A percentile compares a stretch with the other conserved stretches of the same genome.
phyloP scores from a whole-genome alignment of 2,329 filamentous ascomycete species.

The Penicillium sp. region DNA sequence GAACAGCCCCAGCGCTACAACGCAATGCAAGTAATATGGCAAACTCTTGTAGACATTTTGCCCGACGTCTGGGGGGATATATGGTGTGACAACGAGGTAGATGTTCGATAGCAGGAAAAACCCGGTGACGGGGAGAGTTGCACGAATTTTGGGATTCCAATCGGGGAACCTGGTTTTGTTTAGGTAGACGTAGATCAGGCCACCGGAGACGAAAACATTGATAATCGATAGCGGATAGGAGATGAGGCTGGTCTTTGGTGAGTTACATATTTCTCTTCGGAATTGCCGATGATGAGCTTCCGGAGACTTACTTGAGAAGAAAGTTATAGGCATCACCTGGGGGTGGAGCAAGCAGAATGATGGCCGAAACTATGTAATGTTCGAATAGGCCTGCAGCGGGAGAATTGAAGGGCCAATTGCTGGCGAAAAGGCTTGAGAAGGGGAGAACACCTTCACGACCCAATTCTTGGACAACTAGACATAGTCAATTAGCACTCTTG shows the following conservation, averaged over 20 bases:
- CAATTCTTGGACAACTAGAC: too few relatives aligned
- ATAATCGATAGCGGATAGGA: slow-evolving; percentile 47
- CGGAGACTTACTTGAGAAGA: too few relatives aligned
- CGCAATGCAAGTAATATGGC: slow-evolving; percentile 56
- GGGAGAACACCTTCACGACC: too few relatives aligned
- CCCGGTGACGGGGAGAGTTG: slow-evolving; percentile 50
- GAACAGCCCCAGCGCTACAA: slow-evolving; percentile 54
- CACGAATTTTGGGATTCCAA: slow-evolving; percentile 52
- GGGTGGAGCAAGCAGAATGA: too few relatives aligned
- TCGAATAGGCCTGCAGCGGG: too few relatives aligned
- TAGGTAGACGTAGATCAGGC: slow-evolving; percentile 50
- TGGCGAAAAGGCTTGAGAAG: too few relatives aligned
- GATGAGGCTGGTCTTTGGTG: slow-evolving; percentile 29
- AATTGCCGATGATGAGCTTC: too few relatives aligned
- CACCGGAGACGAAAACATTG: slow-evolving; percentile 53
- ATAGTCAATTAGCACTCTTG: too few relatives aligned
- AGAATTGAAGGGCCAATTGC: too few relatives aligned
- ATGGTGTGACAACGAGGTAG: slow-evolving; percentile 54
- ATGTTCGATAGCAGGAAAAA: slow-evolving; percentile 57
- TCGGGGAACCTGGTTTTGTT: slow-evolving; percentile 41
- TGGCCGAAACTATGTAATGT: too few relatives aligned
- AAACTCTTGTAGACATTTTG: slow-evolving; percentile 54
- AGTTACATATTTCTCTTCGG: neutral
- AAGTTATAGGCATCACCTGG: too few relatives aligned
- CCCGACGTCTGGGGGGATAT: slow-evolving; percentile 50